Conservation (phyloP, 2,329 filamentous ascomycete genomes). For the Nothophaeocryptopus gaeumannii region DNA sequence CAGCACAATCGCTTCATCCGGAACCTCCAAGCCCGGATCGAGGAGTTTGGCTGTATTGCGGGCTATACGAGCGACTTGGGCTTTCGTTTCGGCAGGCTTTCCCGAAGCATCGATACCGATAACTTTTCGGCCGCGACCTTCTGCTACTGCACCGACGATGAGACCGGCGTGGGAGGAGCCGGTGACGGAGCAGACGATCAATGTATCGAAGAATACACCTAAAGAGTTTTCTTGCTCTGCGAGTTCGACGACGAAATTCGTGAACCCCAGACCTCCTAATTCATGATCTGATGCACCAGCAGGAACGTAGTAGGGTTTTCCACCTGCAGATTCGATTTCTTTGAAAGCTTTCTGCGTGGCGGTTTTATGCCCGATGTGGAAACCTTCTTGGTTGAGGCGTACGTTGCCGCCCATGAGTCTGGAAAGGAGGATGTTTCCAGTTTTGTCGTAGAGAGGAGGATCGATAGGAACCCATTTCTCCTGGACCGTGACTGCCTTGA, state of each 20-base stretch:
- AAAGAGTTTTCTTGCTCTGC: constrained; percentile 59
- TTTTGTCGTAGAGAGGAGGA: constrained; percentile 40
- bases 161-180: constrained; percentile 70
- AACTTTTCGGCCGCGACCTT: constrained; percentile 50
- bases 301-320: constrained; percentile 69
- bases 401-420: constrained; percentile 54
- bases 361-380: constrained; percentile 64
- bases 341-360: constrained; percentile 53
- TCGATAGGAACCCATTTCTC: constrained; percentile 35
- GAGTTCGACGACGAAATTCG: constrained; percentile 69
- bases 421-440: constrained; percentile 70
- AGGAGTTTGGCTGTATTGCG: constrained; percentile 62
- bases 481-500: constrained; percentile 33
- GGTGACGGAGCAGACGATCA: constrained; percentile 65
- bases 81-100: constrained; percentile 59
- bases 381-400: constrained; percentile 57
- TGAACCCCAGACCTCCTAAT: constrained; percentile 67
- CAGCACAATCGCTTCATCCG: constrained; percentile 60
- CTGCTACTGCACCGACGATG: constrained; percentile 65
- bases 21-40: constrained; percentile 61
- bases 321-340: constrained; percentile 53
- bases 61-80: constrained; percentile 66
- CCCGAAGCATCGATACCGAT: constrained; percentile 67
- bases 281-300: constrained; percentile 69
- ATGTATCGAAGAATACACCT: constrained; percentile 64